Evolutionary conservation across 371 early-diverging fungal genomes (phyloP), one percentile per base, ranked within the genome.

Genomic region (Lichtheimia corymbifera): DNA sequence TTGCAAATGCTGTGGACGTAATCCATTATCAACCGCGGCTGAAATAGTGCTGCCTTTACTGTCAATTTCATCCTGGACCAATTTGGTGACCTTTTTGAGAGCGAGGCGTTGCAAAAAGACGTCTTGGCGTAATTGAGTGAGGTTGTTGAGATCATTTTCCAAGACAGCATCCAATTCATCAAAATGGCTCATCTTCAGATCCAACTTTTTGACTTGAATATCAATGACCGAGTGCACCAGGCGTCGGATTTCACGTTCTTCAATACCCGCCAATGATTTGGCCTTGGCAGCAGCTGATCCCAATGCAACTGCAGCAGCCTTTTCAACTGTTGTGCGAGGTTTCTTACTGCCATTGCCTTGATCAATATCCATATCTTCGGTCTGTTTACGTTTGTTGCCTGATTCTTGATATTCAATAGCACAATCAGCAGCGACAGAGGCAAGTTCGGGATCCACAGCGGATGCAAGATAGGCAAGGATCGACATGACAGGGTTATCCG

Each of bases 401-500:
- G 62, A 61, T 79, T 85, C 59, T 44, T 68, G 68, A n/a, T 40
- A 56, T 44, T 71, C 56, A 17, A 71, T 62, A 17, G 66, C 61
- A 30, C 61, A 50, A 20, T 47, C 58, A 22, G 57, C 95, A 4
- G 93, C 94, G 0, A 90, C 93, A 4, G 86, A 79, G 0, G 95
- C 95, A 4, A 96, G 89, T n/a, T 87, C 81, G 0, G 97, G 94
- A 71, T 89, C 86, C 15, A 97, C 96, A 11, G 89, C 84, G 7
- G 63, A 57, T 18, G 96, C 95, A 64, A 99, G 75, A 65, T 97
- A 98, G 1, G 98, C 94, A 7, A 98, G 89, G 0, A 99, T 88
- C 11, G 94, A 90, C 92, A 98, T 91, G 49, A 97, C 92, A 0
- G 99, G 99, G 68, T 99, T 99, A 54, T 97, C 96, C 0, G 93